Evolutionary conservation across 1,139 yeast genomes (phyloP).

Genomic region (Keqinozyma sinolaborantium): DNA sequence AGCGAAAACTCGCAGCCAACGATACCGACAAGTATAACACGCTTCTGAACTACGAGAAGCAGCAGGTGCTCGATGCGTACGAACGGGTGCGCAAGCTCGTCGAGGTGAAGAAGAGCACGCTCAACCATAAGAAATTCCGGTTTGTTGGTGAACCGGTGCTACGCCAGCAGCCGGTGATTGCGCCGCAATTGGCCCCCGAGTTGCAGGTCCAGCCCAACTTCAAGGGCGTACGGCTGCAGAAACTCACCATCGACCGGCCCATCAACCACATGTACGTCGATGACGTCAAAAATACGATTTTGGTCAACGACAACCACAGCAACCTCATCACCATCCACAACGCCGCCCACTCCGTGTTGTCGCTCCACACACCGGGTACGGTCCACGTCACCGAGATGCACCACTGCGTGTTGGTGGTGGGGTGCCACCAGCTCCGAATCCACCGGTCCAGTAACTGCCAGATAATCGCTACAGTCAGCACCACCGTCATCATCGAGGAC

Average conservation of each 20-base stretch:
- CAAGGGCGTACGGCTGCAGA: conserved; percentile 2
- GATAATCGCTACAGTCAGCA: conserved; percentile 19
- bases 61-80: conserved; percentile 6
- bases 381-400: conserved; percentile 22
- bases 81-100: conserved; percentile 15
- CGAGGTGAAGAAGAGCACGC: conserved; percentile 14
- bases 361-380: conserved; percentile 28
- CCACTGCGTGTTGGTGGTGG: conserved; percentile 20
- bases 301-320: conserved; percentile 8
- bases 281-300: conserved; percentile 10
- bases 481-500: conserved; percentile 31
- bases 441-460: conserved; percentile 23
- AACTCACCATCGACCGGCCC: conserved; percentile 4
- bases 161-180: conserved; percentile 1
- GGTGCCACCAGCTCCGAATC: conserved; percentile 40
- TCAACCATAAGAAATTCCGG: conserved; percentile 15
- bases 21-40: background rate
- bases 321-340: conserved; percentile 22
- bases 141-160: conserved; percentile 27
- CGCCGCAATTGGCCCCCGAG: conserved; percentile 1
- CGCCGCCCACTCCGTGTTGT: conserved; percentile 15
- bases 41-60: conserved; percentile 7
- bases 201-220: conserved; percentile 3
- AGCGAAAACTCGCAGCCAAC: too few species aligned
- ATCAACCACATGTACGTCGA: conserved; percentile 15